These are phyloP conservation scores for Claviceps pazoutovae DNA, from an alignment of 2,329 filamentous ascomycete genomes.

Conservation along the genomic window DNA sequence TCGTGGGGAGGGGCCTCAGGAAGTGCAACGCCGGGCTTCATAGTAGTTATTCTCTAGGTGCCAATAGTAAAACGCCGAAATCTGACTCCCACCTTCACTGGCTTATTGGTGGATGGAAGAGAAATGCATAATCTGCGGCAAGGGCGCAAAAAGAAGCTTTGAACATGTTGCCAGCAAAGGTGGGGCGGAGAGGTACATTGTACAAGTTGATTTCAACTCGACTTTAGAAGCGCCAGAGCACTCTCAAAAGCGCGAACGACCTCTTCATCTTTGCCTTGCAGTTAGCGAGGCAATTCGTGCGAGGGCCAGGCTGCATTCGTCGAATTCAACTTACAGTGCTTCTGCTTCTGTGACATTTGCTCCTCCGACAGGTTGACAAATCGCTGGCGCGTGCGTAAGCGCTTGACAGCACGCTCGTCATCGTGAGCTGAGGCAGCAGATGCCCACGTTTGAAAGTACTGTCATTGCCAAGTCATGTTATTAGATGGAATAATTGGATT, in stretches of 20 bases:
- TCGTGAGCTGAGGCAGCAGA: constrained; percentile 58
- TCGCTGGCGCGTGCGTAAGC: constrained; percentile 64
- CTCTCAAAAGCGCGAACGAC: constrained; percentile 51
- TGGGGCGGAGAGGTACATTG: background rate
- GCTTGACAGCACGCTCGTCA: constrained; percentile 61
- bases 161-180: background rate
- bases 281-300: constrained; percentile 8
- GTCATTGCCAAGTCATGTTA: background rate
- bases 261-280: constrained; percentile 25
- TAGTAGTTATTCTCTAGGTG: background rate
- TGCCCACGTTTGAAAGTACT: constrained; percentile 76
- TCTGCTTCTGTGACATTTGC: constrained; percentile 56
- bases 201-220: constrained; percentile 13
- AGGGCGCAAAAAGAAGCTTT: background rate
- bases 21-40: background rate
- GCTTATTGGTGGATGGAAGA: background rate
- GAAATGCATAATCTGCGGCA: background rate
- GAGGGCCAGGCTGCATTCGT: background rate
- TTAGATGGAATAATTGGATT: background rate
- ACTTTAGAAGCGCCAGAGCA: constrained; percentile 39
- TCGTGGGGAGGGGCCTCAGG: background rate
- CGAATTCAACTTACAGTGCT: constrained; percentile 51
- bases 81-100: background rate
- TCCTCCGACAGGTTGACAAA: constrained; percentile 65
- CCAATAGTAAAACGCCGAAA: background rate